Conservation (phyloP, 73 alveolate genomes). For the Paramecium caudatum region DNA sequence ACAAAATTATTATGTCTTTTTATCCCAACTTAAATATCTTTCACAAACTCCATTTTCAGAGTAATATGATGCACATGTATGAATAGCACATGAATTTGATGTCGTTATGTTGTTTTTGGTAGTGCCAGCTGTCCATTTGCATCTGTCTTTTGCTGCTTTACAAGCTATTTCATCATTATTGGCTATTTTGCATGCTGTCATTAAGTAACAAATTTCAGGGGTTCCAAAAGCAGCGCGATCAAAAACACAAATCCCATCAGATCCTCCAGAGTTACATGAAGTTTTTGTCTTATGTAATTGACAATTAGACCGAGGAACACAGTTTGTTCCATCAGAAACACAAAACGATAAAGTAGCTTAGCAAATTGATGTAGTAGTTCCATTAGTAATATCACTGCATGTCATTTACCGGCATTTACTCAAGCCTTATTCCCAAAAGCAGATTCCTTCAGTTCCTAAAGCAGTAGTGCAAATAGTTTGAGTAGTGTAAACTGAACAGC, state of each 20-base stretch:
- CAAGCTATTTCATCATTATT: slow-evolving; percentile 1
- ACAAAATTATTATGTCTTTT: neutral
- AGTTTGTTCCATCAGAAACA: neutral
- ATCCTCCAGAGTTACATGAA: neutral
- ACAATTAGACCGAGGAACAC: neutral
- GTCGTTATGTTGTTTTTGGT: too few relatives aligned
- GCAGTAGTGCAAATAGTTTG: neutral
- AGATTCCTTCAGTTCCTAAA: slow-evolving; percentile 7
- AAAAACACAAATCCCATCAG: neutral
- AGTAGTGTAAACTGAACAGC: neutral
- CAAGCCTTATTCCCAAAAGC: neutral
- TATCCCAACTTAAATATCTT: neutral
- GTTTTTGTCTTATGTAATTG: neutral
- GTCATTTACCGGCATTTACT: neutral
- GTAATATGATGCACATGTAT: neutral
- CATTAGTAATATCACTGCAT: neutral
- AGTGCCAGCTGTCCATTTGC: neutral
- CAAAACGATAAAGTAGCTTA: neutral
- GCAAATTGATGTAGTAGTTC: neutral
- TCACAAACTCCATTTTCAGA: neutral
- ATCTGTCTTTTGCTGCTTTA: neutral
- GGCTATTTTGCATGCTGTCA: neutral
- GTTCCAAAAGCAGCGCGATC: neutral
- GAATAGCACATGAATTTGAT: neutral
- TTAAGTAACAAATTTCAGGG: neutral